Evolutionary conservation across 2,329 filamentous ascomycete genomes (phyloP).

Genomic region (Botrytis medusae): DNA sequence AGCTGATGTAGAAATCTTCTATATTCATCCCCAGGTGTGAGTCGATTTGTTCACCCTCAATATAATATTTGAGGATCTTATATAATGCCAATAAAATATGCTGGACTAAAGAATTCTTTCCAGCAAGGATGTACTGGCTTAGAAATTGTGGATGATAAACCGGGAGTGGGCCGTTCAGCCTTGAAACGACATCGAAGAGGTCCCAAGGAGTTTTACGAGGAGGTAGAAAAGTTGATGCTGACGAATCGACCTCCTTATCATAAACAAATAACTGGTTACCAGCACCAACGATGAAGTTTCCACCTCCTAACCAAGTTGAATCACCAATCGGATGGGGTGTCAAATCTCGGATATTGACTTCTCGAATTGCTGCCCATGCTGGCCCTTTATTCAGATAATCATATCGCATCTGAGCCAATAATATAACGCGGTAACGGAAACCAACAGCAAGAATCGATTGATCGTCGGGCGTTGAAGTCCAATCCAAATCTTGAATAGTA

Average conservation of each 20-base stretch:
- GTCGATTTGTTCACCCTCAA: slow-evolving; percentile 77
- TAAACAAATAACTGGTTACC: slow-evolving; percentile 90
- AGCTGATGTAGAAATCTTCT: slow-evolving; percentile 55
- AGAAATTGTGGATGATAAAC: slow-evolving; percentile 92
- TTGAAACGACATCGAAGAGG: slow-evolving; percentile 77
- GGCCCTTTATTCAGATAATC: slow-evolving; percentile 86
- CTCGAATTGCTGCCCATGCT: slow-evolving; percentile 83
- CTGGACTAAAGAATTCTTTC: slow-evolving; percentile 71
- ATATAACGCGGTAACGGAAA: slow-evolving; percentile 79
- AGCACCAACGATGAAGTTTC: slow-evolving; percentile 81
- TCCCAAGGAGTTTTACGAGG: slow-evolving; percentile 46
- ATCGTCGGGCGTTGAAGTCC: slow-evolving; percentile 87
- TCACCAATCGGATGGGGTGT: slow-evolving; percentile 91
- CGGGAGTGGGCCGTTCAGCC: slow-evolving; percentile 83
- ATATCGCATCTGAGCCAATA: slow-evolving; percentile 85
- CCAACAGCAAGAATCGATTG: slow-evolving; percentile 91
- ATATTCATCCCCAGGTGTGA: slow-evolving; percentile 68
- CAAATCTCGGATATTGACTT: slow-evolving; percentile 76
- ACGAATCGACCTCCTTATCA: slow-evolving; percentile 69
- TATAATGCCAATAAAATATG: slow-evolving; percentile 70
- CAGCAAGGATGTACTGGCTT: slow-evolving; percentile 79
- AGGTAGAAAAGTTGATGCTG: slow-evolving; percentile 38
- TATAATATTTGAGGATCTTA: slow-evolving; percentile 77
- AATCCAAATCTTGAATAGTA: slow-evolving; percentile 82
- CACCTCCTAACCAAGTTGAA: slow-evolving; percentile 85